These are phyloP conservation scores for Sporothrix pseudoabietina DNA, from an alignment of 2,329 filamentous ascomycete species.

Conservation along the genomic window DNA sequence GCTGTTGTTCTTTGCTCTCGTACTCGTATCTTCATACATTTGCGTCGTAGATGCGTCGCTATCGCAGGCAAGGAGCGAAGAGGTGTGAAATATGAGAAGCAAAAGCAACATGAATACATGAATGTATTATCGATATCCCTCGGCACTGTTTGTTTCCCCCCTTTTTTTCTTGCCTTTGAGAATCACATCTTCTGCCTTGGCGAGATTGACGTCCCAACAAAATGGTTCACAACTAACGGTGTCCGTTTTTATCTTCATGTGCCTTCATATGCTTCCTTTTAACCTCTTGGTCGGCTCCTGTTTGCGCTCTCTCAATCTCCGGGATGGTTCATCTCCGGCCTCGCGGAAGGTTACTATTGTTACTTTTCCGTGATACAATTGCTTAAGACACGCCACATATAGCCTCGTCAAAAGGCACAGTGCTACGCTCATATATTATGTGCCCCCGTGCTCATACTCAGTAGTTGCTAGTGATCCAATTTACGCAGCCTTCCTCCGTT, in stretches of 20 bases:
- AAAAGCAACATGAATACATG: neutral
- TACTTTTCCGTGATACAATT: neutral
- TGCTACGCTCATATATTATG: neutral
- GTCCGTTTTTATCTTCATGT: neutral
- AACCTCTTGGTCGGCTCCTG: neutral
- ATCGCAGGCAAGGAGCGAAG: neutral
- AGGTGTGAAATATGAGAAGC: neutral
- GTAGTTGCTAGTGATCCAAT: neutral
- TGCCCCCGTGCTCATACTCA: neutral
- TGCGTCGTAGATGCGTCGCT: constrained; percentile 2
- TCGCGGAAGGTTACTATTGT: neutral
- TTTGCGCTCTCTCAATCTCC: constrained; percentile 6
- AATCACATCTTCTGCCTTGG: neutral
- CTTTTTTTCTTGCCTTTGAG: neutral
- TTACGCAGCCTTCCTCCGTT: neutral
- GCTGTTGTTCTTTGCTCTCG: neutral
- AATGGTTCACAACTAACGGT: constrained; percentile 1
- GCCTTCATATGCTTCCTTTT: neutral
- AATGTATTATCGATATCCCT: neutral
- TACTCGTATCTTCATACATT: neutral
- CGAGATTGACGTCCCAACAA: constrained; percentile 19
- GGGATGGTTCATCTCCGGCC: constrained; percentile 9
- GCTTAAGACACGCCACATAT: constrained; percentile 12
- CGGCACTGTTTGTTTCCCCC: neutral
- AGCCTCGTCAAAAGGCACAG: neutral